phyloP scores from a whole-genome alignment of 23 red algal species.

The Pyropia yezoensis region DNA sequence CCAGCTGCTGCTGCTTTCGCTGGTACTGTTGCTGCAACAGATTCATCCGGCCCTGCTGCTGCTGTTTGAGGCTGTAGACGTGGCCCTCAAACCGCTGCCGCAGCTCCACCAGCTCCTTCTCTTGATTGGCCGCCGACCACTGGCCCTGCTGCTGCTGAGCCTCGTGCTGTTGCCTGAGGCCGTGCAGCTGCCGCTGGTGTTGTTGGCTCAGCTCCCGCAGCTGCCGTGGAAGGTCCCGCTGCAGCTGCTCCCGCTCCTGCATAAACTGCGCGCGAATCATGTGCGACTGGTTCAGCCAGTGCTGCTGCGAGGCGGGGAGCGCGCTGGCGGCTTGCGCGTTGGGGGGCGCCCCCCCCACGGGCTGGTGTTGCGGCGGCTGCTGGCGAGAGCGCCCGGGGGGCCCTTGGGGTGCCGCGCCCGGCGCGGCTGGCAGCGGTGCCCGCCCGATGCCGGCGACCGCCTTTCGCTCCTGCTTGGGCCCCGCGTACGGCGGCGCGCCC shows the following conservation, averaged over 20 bases:
- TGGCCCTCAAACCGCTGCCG: too few species aligned
- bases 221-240: background rate
- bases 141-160: background rate
- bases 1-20: too few species aligned
- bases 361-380: too few species aligned
- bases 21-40: too few species aligned
- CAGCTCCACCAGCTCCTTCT: too few species aligned
- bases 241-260: background rate
- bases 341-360: background rate
- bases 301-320: background rate
- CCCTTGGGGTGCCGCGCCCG: background rate
- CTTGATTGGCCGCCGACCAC: too few species aligned
- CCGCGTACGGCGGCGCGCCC: background rate
- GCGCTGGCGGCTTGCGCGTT: background rate
- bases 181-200: conserved; percentile 1
- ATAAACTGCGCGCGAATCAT: background rate
- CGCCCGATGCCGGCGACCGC: background rate
- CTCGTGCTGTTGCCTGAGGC: background rate
- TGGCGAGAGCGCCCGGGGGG: background rate
- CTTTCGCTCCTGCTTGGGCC: background rate
- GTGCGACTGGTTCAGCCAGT: background rate
- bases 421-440: background rate
- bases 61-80: too few species aligned
- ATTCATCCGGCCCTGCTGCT: too few species aligned
- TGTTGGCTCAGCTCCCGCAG: background rate